Percentiles rank a stretch among this genome's conserved stretches.
phyloP scores from a whole-genome alignment of 768 basidiomycete genomes.

The Neoboletus magnificus region DNA sequence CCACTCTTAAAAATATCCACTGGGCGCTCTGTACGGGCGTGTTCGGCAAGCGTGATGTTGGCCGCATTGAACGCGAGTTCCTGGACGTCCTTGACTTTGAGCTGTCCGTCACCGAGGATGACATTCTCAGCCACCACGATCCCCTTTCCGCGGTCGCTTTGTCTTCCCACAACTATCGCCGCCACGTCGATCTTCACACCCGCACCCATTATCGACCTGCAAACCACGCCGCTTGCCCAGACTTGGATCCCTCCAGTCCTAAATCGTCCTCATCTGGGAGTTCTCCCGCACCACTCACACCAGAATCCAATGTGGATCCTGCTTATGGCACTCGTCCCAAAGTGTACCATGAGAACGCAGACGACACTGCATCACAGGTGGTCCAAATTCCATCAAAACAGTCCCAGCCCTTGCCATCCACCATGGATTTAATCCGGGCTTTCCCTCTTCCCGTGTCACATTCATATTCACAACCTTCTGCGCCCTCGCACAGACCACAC shows the following conservation, averaged over 20 bases:
- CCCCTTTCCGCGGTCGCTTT: slow-evolving; percentile 30
- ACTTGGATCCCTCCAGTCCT: slow-evolving; percentile 41
- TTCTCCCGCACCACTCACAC: slow-evolving; percentile 33
- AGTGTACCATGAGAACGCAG: slow-evolving; percentile 27
- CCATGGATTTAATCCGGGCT: slow-evolving; percentile 43
- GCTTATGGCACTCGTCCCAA: slow-evolving; percentile 20
- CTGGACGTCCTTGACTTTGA: slow-evolving; percentile 78
- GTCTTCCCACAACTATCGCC: slow-evolving; percentile 27
- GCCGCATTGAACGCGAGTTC: slow-evolving; percentile 79
- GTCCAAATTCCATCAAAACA: slow-evolving; percentile 24
- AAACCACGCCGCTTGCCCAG: slow-evolving; percentile 35
- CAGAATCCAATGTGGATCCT: slow-evolving; percentile 24
- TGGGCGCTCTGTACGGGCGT: slow-evolving; percentile 86
- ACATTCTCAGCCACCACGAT: slow-evolving; percentile 50
- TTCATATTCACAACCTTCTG: slow-evolving; percentile 17
- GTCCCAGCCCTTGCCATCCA: slow-evolving; percentile 26
- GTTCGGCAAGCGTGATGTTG: slow-evolving; percentile 78
- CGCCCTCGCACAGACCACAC: slow-evolving; percentile 25
- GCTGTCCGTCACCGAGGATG: slow-evolving; percentile 59
- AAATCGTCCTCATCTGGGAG: slow-evolving; percentile 37
- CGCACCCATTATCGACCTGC: slow-evolving; percentile 17
- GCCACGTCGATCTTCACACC: slow-evolving; percentile 23
- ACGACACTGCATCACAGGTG: slow-evolving; percentile 27
- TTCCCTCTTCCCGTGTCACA: slow-evolving; percentile 46
- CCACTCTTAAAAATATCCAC: slow-evolving; percentile 86